Base-by-base conservation (phyloP, 75 land plant genomes). In the Cunninghamia lanceolata region DNA sequence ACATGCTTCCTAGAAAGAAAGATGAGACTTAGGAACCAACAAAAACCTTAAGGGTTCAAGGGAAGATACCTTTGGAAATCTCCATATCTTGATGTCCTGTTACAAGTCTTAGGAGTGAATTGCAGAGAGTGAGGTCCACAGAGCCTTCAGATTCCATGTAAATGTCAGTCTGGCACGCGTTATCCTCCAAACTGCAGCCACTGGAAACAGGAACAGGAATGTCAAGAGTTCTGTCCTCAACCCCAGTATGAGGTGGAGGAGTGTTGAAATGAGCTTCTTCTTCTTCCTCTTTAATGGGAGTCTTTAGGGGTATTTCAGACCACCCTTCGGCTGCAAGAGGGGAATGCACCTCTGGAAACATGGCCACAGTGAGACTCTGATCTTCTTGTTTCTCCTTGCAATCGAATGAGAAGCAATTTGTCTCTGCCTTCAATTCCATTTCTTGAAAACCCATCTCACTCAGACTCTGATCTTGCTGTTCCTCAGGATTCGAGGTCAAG, bases 321-420 rank as follows among this genome's bases (percentile, higher is more conserved):
- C 82, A 80, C 52, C 82, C 82, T n/a, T 80, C 82, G 4, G 47
- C 50, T 8, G 50, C 46, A 11, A 45, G 46, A 45, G 82, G 46
- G 32, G 82, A 45, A 45, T 45, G 45, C 15, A 80, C 82, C 34
- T 80, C 82, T 43, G 82, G 82, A 80, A 80, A 80, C 82, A 80
- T 80, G 82, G 82, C 82, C 30, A 38, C 47, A 45, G 82, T 80
- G 34, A 80, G 50, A 80, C 82, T n/a, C 50, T 45, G 82, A 28
- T 80, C 47, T 25, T 80, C 82, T n/a, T 28, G 14, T 1, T 13
- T n/a, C 28, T n/a, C 52, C 15, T 43, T 10, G n/a, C 32, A 43
- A 80, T 43, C n/a, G 16, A 80, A 45, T 11, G 82, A 80, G 52
- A 80, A 43, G 30, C 75, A 10, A 14, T n/a, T 10, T 9, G 11